Conservation (phyloP, 1,139 yeast genomes). For the Saccharomyces hybrid region DNA sequence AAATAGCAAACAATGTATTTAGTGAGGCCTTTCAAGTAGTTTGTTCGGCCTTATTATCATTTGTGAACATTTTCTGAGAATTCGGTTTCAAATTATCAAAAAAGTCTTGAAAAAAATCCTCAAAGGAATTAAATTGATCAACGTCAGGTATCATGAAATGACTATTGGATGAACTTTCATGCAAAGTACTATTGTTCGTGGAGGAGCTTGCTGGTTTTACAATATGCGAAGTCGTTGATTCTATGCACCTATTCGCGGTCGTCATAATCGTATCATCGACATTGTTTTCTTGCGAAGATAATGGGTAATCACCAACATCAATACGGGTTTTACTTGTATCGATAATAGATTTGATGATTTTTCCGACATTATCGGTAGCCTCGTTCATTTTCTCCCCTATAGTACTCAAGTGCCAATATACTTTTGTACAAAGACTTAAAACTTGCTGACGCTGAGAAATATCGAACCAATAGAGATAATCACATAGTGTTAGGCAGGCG, state of each 20-base stretch:
- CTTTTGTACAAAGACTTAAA: slow-evolving; percentile 40
- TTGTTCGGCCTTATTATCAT: not conserved
- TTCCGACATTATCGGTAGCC: slow-evolving; percentile 49
- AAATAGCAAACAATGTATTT: not conserved
- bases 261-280: not conserved
- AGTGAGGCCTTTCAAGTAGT: not conserved
- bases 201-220: slow-evolving; percentile 19
- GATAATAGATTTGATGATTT: slow-evolving; percentile 42
- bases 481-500: slow-evolving; percentile 44
- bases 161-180: slow-evolving; percentile 1
- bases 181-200: slow-evolving; percentile 5
- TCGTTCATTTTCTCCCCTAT: slow-evolving; percentile 48
- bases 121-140: slow-evolving; percentile 41
- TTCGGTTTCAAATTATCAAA: slow-evolving; percentile 32
- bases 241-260: slow-evolving; percentile 5
- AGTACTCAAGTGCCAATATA: slow-evolving; percentile 49
- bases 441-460: slow-evolving; percentile 34
- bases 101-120: slow-evolving; percentile 43
- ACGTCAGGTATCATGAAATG: slow-evolving; percentile 35
- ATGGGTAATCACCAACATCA: slow-evolving; percentile 8
- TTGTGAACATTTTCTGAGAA: slow-evolving; percentile 23
- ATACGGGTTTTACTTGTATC: slow-evolving; percentile 34
- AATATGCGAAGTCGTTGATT: slow-evolving; percentile 1
- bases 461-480: slow-evolving; percentile 36
- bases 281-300: not conserved